Base-by-base conservation (phyloP, 768 basidiomycete genomes). In the Hericium rajendrae region DNA sequence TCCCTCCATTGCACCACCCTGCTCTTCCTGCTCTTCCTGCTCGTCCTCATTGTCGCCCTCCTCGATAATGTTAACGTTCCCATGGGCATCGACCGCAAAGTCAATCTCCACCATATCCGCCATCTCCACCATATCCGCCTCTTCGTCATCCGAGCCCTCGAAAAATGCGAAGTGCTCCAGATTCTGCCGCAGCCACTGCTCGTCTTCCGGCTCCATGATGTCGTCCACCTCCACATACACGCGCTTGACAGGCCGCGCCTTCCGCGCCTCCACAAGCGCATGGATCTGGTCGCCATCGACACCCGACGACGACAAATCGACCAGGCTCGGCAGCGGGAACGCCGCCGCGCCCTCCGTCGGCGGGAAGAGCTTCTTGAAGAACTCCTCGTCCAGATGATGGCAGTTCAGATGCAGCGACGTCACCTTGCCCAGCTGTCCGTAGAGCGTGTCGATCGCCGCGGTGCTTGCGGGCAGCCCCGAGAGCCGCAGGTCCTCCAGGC, bases 161-260 rank as follows among this genome's bases (percentile, higher is more conserved):
- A 68, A 62, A 51, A 58, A 89, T 22, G 83, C 86, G 2, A 82
- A 86, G 66, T 93, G 90, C 24, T 85, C 82, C 22, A 81, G 80
- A 64, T 86, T 85, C 58, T 86, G 80, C 65, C 12, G 74, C 77
- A 28, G 77, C 75, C 18, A 79, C 74, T 62, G 94, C 59, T 74
- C 72, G 12, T 82, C 78, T 22, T 70, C 69, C 1, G 62, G 53
- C 0, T 67, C 62, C n/a, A 86, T 41, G 1, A 70, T 66, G 51
- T 79, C 78, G 0, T 72, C 66, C 54, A 74, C 65, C 41, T 79
- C 74, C 69, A 85, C 74, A 38, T 66, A 67, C 54, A 77, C 66
- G n/a, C 68, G 68, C 58, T 69, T 72, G 46, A 88, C 57, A 3
- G 83, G 80, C 10, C 65, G 68, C 2, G 79, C 82, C 2, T 68